These are phyloP conservation scores for Neofusicoccum cordaticola DNA, from an alignment of 2,329 filamentous ascomycete species.

Conservation along the genomic window DNA sequence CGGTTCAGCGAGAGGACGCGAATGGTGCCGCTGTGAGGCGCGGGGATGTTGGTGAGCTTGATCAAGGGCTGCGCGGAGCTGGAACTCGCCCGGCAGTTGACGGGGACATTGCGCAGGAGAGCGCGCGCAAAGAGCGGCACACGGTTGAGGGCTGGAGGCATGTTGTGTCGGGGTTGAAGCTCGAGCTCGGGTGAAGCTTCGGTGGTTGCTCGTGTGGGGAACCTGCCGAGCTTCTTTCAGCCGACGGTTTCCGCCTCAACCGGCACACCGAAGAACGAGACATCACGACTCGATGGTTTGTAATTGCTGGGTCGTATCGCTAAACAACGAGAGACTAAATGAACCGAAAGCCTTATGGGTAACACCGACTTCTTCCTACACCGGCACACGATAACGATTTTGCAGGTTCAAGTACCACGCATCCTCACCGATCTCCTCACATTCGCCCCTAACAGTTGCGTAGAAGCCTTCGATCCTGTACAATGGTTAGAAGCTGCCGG, in stretches of 20 bases:
- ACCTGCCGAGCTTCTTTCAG: background rate
- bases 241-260: background rate
- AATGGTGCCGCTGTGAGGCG: conserved; percentile 78
- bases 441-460: no score
- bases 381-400: no score
- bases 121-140: background rate
- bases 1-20: conserved; percentile 85
- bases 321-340: no score
- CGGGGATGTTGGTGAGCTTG: conserved; percentile 71
- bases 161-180: conserved; percentile 8
- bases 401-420: no score
- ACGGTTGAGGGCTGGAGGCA: conserved; percentile 8
- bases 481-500: no score
- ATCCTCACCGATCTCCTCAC: no score
- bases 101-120: background rate
- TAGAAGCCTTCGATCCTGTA: no score
- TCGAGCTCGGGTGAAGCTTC: conserved; percentile 4
- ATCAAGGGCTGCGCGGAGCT: conserved; percentile 49
- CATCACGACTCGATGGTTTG: no score
- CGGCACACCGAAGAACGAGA: background rate
- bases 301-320: no score
- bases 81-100: conserved; percentile 8
- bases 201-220: background rate
- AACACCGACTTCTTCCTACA: no score
- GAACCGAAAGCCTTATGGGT: no score